Percentiles rank a stretch among this genome's conserved stretches.
Evolutionary conservation across 345 rosid species (phyloP).

Genomic region (Hirschfeldia incana): DNA sequence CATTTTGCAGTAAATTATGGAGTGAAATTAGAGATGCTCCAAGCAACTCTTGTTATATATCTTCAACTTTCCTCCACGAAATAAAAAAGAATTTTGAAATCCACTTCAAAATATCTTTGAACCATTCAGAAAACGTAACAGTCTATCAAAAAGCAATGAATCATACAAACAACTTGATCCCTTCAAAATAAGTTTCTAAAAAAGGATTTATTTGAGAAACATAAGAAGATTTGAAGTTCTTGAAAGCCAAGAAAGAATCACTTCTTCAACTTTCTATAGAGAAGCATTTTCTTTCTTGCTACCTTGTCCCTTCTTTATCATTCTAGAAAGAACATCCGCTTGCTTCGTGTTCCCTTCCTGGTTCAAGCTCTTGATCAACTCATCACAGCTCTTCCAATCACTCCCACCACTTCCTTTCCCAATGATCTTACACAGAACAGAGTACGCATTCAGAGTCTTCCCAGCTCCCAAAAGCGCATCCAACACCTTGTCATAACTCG

Average conservation of each 20-base stretch:
- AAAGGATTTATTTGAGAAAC: conserved; percentile 25
- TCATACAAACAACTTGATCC: conserved; percentile 5
- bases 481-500: conserved; percentile 79
- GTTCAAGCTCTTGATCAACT: conserved; percentile 74
- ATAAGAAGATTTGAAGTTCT: background rate
- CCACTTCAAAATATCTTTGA: background rate
- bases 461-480: conserved; percentile 81
- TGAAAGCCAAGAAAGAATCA: conserved; percentile 19
- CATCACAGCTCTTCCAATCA: conserved; percentile 71
- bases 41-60: background rate
- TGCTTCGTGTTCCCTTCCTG: conserved; percentile 84
- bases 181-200: conserved; percentile 20
- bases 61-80: background rate
- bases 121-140: background rate
- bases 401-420: conserved; percentile 60
- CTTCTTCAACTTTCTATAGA: conserved; percentile 23
- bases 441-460: conserved; percentile 88
- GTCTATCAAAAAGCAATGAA: conserved; percentile 3
- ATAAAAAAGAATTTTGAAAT: background rate
- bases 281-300: conserved; percentile 34
- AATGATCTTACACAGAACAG: conserved; percentile 74
- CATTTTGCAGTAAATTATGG: too few species aligned
- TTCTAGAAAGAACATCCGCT: conserved; percentile 85
- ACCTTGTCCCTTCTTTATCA: conserved; percentile 52
- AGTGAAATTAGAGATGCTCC: too few species aligned